Evolutionary conservation across 2,329 filamentous ascomycete genomes (phyloP), one percentile per base, ranked within the genome.

Genomic region (Ascochyta lentis): DNA sequence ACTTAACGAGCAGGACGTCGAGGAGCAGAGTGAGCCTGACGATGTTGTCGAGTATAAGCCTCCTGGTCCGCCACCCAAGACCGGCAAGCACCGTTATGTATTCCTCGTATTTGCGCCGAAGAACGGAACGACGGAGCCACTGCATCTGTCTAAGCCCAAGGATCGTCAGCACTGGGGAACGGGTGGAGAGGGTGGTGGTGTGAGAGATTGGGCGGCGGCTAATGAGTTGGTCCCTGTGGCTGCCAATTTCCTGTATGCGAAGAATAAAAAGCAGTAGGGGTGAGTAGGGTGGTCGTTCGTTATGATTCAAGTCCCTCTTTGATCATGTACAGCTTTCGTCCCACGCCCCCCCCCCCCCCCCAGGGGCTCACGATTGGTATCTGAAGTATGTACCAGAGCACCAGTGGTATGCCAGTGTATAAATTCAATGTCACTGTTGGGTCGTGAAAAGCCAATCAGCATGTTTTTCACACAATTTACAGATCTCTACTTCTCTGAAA

Each of bases 51-150:
- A 73, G 54, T 85, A 84, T 63, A 80, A 84, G 60, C 76, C 83
- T 5, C 84, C 84, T 0, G 78, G 77, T 6, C 83, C 84, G 27
- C 84, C 84, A 0, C 71, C 77, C 6, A 81, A 82, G 71, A 86
- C 84, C 0, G 83, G 83, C 3, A 80, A 81, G 63, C 84, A 86
- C 63, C 76, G 84, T 49, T 86, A 86, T 66, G 80, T 86, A 3
- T 84, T 86, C 59, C 72, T 84, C 4, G 76, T 82, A 6, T 74
- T 85, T 53, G 78, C 69, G 61, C 79, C 73, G 13, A 68, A 56
- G 53, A 82, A 82, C 50, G 75, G 77, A 7, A 80, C 79, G 8
- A 76, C 66, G 12, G 72, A 76, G 50, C 60, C 64, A 19, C 49
- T 81, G 45, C 65, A 79, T 56, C 60, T 84, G 56, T 78, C 69